Base-by-base conservation (phyloP, 495 filamentous ascomycete species). In the Neurospora sp. region DNA sequence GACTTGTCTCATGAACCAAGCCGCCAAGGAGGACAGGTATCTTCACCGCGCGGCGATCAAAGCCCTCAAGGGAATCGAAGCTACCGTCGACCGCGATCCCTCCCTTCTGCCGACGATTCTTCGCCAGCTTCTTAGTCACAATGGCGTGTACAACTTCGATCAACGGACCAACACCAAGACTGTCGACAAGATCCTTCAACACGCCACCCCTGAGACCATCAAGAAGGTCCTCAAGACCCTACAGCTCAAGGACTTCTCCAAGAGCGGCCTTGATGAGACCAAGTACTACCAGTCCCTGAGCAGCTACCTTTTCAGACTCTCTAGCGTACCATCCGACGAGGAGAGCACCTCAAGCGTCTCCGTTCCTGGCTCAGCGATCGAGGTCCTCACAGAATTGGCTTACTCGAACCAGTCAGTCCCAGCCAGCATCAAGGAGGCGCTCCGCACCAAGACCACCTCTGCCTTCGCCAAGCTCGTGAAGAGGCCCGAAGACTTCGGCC, bases 151-250 rank as follows among this genome's bases (percentile, higher is more conserved):
- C 70, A 93, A 91, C 80, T 96, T 98, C 78, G 96, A 98, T 79
- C 89, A 92, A 39, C 83, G 90, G 23, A 97, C 94, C 8, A 97
- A 92, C 80, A 93, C 92, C 1, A 97, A 97, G 84, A 97, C 93
- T 0, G 82, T 97, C 0, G 93, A 95, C 75, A 91, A 88, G 75
- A 84, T 97, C 4, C 81, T 97, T 4, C 84, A 88, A 54, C 83
- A 87, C 70, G 89, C 91, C 3, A 88, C 91, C 75, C 80, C 85
- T 0, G 74, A 80, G 8, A 86, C 88, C 54, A 81, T 87, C n/a
- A 79, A 83, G 54, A 72, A 81, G 31, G 80, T 91, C 18, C 75
- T 85, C 41, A 80, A 85, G 27, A 78, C 86, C 20, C 80, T 84
- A 14, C 77, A 83, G 41, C 72, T 78, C 3, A 82, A 79, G 60